Base-by-base conservation (phyloP, 352 stramenopile genomes). In the Bremia lactucae region DNA sequence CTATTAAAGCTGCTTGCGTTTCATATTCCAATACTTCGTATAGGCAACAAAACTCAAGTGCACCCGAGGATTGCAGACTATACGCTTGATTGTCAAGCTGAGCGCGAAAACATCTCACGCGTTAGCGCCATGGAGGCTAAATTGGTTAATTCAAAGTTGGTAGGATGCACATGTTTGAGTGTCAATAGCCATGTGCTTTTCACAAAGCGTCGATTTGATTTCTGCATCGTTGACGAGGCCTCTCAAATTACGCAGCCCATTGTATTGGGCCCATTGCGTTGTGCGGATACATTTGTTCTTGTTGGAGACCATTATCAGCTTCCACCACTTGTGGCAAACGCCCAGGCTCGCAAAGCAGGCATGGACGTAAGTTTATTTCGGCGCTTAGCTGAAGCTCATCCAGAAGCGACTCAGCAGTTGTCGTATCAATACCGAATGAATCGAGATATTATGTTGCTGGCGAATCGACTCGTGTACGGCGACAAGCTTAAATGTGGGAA, bases 361-460 rank as follows among this genome's bases (percentile, higher is more conserved):
- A 82, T 95, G 69, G 75, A 88, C 42, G 62, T 88, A 8, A 91
- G 75, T 46, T 53, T 99, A 38, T 92, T 99, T 40, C 80, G 83
- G 35, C 64, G 81, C 6, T 52, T 99, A 11, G 84, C 86, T 6
- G 85, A 97, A 39, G 81, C 73, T 19, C 89, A 98, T 45, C 93
- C 88, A 9, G 60, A 76, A 49, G 77, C 87, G 4, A 85, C 96
- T 22, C 77, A 94, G 36, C 77, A 91, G 44, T 62, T 99, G n/a
- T 96, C 82, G n/a, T 91, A 95, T 36, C 96, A 99, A 72, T 99
- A 98, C 60, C 85, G 96, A 33, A 99, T 99, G 96, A 96, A 98
- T 57, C 59, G 68, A 25, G 73, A 97, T 34, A 97, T 99, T 40
- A 98, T 97, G 74, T 48, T 84, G 29, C 37, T 99, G 6, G 95